phyloP scores from a whole-genome alignment of 2,329 filamentous ascomycete species.

The Fusarium sp. region DNA sequence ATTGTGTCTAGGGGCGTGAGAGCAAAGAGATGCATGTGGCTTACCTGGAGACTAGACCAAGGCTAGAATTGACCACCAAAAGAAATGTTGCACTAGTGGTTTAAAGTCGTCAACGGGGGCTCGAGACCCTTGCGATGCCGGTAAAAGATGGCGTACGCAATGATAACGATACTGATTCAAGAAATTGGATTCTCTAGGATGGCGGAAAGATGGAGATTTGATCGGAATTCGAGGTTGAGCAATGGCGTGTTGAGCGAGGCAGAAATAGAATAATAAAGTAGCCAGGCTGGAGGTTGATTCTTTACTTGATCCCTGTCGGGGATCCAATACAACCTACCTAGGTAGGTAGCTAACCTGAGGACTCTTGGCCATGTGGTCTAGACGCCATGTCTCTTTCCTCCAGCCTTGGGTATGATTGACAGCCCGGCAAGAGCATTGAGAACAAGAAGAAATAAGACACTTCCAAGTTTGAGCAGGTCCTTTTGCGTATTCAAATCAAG shows the following conservation, averaged over 20 bases:
- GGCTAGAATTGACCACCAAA: slow-evolving; percentile 28
- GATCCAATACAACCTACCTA: background rate
- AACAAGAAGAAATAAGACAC: background rate
- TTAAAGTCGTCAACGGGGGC: slow-evolving; percentile 7
- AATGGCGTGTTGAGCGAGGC: slow-evolving; percentile 8
- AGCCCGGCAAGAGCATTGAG: slow-evolving; percentile 25
- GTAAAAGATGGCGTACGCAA: slow-evolving; percentile 11
- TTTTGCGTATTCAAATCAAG: slow-evolving; percentile 33
- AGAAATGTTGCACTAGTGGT: slow-evolving; percentile 34
- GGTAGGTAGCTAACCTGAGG: no score
- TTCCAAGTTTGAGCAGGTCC: slow-evolving; percentile 1
- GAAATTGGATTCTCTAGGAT: slow-evolving; percentile 36
- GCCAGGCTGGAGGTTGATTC: slow-evolving; percentile 18
- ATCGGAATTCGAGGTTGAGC: slow-evolving; percentile 21
- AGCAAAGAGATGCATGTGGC: slow-evolving; percentile 33
- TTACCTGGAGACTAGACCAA: slow-evolving; percentile 38
- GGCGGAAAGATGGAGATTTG: slow-evolving; percentile 20
- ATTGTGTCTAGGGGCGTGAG: slow-evolving; percentile 36
- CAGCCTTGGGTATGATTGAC: slow-evolving; percentile 4
- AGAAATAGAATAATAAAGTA: slow-evolving; percentile 2
- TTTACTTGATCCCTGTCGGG: background rate
- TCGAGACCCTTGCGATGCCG: slow-evolving; percentile 14
- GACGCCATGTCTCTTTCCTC: slow-evolving; percentile 15
- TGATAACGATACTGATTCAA: slow-evolving; percentile 18
- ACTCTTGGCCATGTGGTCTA: slow-evolving; percentile 27